These are phyloP conservation scores for Bipolaris oryzae DNA, from an alignment of 2,329 filamentous ascomycete genomes.

Conservation along the genomic window DNA sequence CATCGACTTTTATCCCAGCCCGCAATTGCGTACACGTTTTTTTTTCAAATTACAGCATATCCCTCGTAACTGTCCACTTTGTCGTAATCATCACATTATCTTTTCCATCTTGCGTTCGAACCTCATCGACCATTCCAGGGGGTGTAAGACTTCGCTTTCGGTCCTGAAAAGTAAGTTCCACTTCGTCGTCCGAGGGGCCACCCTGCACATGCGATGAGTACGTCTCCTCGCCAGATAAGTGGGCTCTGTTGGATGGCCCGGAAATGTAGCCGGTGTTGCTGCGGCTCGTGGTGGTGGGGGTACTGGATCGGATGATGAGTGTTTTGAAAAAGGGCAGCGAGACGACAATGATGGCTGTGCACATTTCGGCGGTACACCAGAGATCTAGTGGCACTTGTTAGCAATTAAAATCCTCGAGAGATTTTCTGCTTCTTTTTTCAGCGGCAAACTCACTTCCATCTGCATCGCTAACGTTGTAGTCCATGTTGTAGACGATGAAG, in stretches of 20 bases:
- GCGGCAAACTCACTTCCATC: slow-evolving; percentile 23
- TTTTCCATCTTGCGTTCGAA: slow-evolving; percentile 15
- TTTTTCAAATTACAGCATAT: slow-evolving; percentile 2
- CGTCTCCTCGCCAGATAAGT: not conserved
- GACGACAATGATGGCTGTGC: slow-evolving; percentile 28
- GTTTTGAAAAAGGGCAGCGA: slow-evolving; percentile 28
- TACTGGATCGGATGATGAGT: slow-evolving; percentile 19
- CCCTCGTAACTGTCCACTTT: slow-evolving; percentile 20
- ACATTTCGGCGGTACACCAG: slow-evolving; percentile 33
- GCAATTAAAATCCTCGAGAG: not conserved
- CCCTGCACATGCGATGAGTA: slow-evolving; percentile 15
- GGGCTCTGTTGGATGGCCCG: not conserved
- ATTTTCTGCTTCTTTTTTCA: not conserved
- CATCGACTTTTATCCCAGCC: not conserved
- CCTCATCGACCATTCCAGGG: slow-evolving; percentile 11
- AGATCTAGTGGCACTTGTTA: slow-evolving; percentile 19
- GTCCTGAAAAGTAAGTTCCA: slow-evolving; percentile 26
- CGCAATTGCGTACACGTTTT: not conserved
- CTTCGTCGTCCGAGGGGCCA: slow-evolving; percentile 22
- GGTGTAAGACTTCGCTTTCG: slow-evolving; percentile 16
- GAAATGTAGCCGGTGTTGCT: slow-evolving; percentile 24
- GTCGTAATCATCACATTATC: slow-evolving; percentile 25
- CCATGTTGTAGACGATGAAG: slow-evolving; percentile 27
- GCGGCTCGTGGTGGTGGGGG: slow-evolving; percentile 12
- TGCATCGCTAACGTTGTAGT: slow-evolving; percentile 26